Conservation (phyloP, 257 asterid species). For the Solanum arcanum region DNA sequence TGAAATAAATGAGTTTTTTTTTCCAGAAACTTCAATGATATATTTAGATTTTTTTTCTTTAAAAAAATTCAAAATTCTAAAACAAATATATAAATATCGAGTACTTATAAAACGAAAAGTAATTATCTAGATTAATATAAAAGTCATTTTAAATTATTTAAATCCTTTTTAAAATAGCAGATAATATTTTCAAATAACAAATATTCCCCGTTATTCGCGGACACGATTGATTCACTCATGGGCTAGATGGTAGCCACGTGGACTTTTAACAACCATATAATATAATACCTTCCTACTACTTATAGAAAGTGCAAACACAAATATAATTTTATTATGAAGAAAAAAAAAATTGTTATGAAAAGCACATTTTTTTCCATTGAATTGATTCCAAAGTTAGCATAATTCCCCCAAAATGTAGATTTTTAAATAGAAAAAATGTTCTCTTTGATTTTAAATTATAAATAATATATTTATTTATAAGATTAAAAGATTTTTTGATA, state of each 20-base stretch:
- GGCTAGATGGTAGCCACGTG: slow-evolving; percentile 6
- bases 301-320: no score
- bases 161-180: neutral
- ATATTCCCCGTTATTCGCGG: neutral
- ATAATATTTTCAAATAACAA: neutral
- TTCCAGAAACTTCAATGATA: rapidly evolving
- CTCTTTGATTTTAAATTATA: neutral
- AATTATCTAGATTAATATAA: neutral
- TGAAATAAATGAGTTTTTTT: no score
- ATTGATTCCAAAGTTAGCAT: neutral
- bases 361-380: neutral
- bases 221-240: neutral
- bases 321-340: neutral
- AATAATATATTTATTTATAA: no score
- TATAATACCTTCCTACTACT: neutral
- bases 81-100: neutral
- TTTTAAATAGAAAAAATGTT: no score
- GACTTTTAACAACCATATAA: neutral
- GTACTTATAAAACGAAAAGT: no score
- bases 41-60: no score
- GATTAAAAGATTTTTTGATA: no score
- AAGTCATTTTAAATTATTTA: neutral
- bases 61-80: neutral
- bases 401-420: neutral
- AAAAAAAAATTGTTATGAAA: neutral